Conservation (phyloP, 179 eudicot genomes). For the Silene coronaria region DNA sequence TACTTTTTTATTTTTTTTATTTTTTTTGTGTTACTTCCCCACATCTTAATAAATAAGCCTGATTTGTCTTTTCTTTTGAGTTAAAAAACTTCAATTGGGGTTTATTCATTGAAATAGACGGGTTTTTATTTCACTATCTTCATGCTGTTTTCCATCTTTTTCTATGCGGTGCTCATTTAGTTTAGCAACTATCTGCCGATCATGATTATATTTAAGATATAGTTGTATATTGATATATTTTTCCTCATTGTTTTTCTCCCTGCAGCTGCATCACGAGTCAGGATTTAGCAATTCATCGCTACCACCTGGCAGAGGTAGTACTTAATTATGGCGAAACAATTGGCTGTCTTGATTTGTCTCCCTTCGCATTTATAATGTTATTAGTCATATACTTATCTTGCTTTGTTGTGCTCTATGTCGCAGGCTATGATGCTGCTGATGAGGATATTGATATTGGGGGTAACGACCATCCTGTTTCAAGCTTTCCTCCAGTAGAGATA, state of each 20-base stretch:
- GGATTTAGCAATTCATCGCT: constrained; percentile 77
- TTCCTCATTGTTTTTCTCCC: constrained; percentile 2
- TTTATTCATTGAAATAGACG: too few species aligned
- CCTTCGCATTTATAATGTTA: too few species aligned
- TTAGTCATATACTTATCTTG: not conserved
- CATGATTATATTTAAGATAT: too few species aligned
- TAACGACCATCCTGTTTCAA: constrained; percentile 61
- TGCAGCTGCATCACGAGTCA: constrained; percentile 57
- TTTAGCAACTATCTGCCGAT: too few species aligned
- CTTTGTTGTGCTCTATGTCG: constrained; percentile 1
- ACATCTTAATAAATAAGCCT: too few species aligned
- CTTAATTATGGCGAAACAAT: constrained; percentile 5
- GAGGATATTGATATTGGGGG: constrained; percentile 69
- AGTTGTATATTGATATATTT: not conserved
- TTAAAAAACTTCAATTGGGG: too few species aligned
- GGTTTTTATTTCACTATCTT: too few species aligned
- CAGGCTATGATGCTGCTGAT: constrained; percentile 51
- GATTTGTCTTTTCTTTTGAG: too few species aligned
- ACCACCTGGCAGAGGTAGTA: constrained; percentile 55
- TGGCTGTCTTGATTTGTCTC: not conserved
- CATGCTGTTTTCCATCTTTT: too few species aligned
- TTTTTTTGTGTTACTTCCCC: too few species aligned
- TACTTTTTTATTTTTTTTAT: too few species aligned
- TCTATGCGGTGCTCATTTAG: too few species aligned
- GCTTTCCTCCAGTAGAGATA: constrained; percentile 17